Conservation (phyloP, 2,329 filamentous ascomycete species). For the Fusarium denticulatum region DNA sequence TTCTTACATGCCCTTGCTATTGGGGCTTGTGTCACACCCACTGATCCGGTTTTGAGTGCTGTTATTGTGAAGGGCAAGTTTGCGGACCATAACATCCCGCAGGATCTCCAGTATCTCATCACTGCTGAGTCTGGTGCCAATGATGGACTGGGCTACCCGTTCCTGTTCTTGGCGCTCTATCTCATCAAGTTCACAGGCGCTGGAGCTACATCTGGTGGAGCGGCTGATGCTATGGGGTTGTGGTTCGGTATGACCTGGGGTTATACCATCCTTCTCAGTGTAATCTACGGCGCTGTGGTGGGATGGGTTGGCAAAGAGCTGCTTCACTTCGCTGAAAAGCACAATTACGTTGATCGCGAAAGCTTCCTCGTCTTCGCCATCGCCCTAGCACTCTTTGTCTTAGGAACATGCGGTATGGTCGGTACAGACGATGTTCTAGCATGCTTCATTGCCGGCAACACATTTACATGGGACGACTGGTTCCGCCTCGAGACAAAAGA, state of each 20-base stretch:
- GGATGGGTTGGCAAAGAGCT: constrained; percentile 86
- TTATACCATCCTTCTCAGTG: constrained; percentile 82
- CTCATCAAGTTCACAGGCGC: constrained; percentile 74
- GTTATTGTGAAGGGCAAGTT: constrained; percentile 94
- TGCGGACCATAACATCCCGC: constrained; percentile 88
- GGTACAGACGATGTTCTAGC: constrained; percentile 91
- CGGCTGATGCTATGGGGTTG: constrained; percentile 73
- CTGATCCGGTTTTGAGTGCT: constrained; percentile 87
- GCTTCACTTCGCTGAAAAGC: constrained; percentile 84
- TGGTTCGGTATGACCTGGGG: constrained; percentile 90
- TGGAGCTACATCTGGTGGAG: constrained; percentile 67
- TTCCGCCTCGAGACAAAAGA: constrained; percentile 89
- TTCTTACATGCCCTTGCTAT: constrained; percentile 84
- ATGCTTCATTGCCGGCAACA: constrained; percentile 91
- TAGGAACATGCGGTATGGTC: constrained; percentile 86
- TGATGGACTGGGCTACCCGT: constrained; percentile 89
- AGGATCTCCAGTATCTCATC: constrained; percentile 81
- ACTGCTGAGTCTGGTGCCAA: constrained; percentile 88
- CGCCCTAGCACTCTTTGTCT: constrained; percentile 84
- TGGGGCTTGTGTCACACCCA: constrained; percentile 89
- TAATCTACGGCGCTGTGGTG: constrained; percentile 79
- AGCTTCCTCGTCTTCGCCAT: constrained; percentile 90
- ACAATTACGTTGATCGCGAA: constrained; percentile 84
- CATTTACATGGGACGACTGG: constrained; percentile 94
- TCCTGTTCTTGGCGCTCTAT: constrained; percentile 86